A percentile compares a stretch with the other conserved stretches of the same genome.
These are phyloP conservation scores for Serendipita sp. DNA, from an alignment of 768 basidiomycete species.

Conservation along the genomic window DNA sequence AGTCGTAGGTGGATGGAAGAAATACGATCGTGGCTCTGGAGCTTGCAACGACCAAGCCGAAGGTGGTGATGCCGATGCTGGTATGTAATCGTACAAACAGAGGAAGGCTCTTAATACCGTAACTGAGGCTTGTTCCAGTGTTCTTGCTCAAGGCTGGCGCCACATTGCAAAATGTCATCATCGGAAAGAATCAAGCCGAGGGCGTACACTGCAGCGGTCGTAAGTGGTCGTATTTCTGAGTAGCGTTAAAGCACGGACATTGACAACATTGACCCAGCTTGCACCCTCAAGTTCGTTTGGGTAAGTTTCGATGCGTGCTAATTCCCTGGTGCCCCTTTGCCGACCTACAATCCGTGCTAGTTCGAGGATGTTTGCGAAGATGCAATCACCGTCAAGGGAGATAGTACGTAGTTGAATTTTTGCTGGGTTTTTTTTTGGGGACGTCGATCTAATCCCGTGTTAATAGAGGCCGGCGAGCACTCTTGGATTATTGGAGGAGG, in stretches of 20 bases:
- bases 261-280: not conserved
- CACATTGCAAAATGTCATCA: conserved; percentile 26
- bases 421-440: no score
- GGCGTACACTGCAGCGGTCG: conserved; percentile 25
- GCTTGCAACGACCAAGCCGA: conserved; percentile 25
- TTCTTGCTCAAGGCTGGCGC: conserved; percentile 28
- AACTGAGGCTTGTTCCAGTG: conserved; percentile 14
- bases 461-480: not conserved
- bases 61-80: conserved; percentile 26
- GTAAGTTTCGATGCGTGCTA: no score
- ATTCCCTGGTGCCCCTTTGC: no score
- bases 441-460: not conserved
- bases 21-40: conserved; percentile 27
- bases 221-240: not conserved
- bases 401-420: not conserved
- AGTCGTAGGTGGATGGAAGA: not conserved
- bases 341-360: not conserved
- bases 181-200: conserved; percentile 28
- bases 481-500: conserved; percentile 1
- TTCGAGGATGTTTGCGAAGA: conserved; percentile 24
- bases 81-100: not conserved
- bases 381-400: conserved; percentile 26
- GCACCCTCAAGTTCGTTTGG: conserved; percentile 9
- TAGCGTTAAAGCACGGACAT: not conserved
- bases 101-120: not conserved